Evolutionary conservation across 2,329 filamentous ascomycete genomes (phyloP).

Genomic region (Xylariaceae sp.): DNA sequence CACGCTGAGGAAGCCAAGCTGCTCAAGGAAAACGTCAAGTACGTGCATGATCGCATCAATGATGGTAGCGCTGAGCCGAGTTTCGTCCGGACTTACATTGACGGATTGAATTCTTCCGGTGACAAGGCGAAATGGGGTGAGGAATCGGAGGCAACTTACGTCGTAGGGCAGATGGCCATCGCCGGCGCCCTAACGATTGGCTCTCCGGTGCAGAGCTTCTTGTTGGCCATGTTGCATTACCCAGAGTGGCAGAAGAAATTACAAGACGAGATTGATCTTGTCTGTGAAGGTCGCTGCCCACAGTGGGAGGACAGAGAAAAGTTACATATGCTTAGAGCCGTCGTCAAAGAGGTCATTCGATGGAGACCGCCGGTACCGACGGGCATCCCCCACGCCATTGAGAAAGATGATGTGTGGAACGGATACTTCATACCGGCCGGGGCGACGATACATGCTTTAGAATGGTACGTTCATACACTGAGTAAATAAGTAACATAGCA

Average conservation of each 20-base stretch:
- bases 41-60: conserved; percentile 34
- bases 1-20: conserved; percentile 40
- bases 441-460: conserved; percentile 50
- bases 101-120: conserved; percentile 22
- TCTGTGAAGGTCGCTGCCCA: conserved; percentile 43
- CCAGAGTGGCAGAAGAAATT: conserved; percentile 39
- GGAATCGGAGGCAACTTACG: conserved; percentile 40
- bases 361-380: conserved; percentile 55
- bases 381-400: conserved; percentile 50
- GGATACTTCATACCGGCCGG: conserved; percentile 53
- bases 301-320: conserved; percentile 45
- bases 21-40: conserved; percentile 36
- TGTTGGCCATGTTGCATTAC: conserved; percentile 40
- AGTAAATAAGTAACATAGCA: neutral
- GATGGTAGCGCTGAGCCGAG: conserved; percentile 37
- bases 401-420: conserved; percentile 50
- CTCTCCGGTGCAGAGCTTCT: conserved; percentile 42
- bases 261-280: conserved; percentile 48
- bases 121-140: conserved; percentile 29
- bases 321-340: conserved; percentile 45
- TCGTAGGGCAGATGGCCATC: conserved; percentile 48
- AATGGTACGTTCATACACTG: conserved; percentile 40
- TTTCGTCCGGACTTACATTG: conserved; percentile 42
- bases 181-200: conserved; percentile 45
- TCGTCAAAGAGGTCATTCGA: conserved; percentile 52